Conservation (phyloP, 1,284 basidiomycete genomes). For the Ganoderma resinaceum region DNA sequence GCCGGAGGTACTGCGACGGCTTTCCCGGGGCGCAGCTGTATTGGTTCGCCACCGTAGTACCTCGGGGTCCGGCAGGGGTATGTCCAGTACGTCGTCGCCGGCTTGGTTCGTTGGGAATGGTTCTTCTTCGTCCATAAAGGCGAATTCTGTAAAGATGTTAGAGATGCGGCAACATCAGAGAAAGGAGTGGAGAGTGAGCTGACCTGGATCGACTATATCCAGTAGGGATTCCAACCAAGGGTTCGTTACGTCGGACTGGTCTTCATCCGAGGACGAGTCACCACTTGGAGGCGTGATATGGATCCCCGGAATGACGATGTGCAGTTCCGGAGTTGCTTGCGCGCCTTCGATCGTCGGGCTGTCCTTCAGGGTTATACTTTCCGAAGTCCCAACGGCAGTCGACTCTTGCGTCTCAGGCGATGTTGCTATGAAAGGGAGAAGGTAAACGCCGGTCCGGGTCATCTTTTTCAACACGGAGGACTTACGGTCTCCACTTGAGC, state of each 20-base stretch:
- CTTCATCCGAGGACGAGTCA: neutral
- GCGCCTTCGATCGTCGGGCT: neutral
- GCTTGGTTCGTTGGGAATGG: neutral
- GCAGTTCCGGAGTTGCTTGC: neutral
- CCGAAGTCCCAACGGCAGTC: neutral
- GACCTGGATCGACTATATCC: neutral
- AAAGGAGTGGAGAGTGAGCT: neutral
- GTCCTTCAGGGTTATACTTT: neutral
- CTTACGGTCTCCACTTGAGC: neutral
- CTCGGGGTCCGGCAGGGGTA: slow-evolving; percentile 5
- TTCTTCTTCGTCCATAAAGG: slow-evolving; percentile 6
- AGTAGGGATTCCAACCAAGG: neutral
- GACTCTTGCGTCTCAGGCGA: neutral
- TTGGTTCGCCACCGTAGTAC: neutral
- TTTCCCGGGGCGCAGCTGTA: neutral
- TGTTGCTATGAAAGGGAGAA: neutral
- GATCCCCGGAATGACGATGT: neutral
- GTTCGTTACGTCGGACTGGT: neutral
- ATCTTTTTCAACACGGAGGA: neutral
- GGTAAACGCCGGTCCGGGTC: neutral
- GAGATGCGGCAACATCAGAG: neutral
- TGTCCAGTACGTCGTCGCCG: neutral
- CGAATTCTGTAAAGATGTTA: neutral
- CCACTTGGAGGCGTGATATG: neutral
- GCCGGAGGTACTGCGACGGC: neutral